Evolutionary conservation across 176 grass and related monocot genomes (phyloP).

Genomic region (Chrysopogon serrulatus): DNA sequence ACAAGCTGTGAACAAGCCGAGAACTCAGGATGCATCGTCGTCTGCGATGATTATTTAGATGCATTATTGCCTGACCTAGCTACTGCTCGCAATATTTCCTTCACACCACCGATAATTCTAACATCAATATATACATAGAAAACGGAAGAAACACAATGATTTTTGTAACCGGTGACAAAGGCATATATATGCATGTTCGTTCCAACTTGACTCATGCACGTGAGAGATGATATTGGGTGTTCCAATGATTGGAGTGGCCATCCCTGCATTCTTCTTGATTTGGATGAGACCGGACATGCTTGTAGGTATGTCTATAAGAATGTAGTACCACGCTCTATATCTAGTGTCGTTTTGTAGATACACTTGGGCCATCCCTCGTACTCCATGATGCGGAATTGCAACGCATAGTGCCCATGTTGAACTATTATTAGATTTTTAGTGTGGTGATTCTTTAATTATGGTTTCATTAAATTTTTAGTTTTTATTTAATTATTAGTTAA

Average conservation of each 20-base stretch:
- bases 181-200: neutral
- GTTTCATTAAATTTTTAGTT: too few species aligned
- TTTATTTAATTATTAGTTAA: too few species aligned
- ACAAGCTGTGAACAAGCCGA: too few species aligned
- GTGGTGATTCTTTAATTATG: too few species aligned
- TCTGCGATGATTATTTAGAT: too few species aligned
- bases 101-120: neutral
- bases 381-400: neutral
- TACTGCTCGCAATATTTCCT: neutral
- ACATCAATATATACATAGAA: neutral
- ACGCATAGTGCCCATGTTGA: neutral
- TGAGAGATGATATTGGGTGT: neutral
- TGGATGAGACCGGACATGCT: neutral
- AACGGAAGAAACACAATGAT: neutral
- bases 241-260: neutral
- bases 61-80: too few species aligned
- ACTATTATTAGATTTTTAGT: too few species aligned
- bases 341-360: neutral
- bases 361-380: neutral
- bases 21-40: neutral
- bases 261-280: neutral
- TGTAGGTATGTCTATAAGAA: neutral
- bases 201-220: neutral
- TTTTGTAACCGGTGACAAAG: neutral
- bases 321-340: neutral